These are phyloP conservation scores for Hypoxylon sp. DNA, from an alignment of 2,329 filamentous ascomycete genomes.

Conservation along the genomic window DNA sequence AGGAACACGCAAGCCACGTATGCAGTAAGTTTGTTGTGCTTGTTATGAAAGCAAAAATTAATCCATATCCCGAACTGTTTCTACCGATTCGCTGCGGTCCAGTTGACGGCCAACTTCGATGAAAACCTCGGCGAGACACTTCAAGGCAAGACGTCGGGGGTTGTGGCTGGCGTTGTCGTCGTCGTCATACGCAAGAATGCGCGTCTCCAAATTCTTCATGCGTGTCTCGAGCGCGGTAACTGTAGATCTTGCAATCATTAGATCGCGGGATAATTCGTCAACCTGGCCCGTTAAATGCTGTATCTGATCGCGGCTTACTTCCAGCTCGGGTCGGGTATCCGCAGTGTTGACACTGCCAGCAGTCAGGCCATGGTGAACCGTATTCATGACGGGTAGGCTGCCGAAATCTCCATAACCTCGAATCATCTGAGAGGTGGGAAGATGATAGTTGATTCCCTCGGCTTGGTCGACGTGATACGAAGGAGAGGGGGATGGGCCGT, in stretches of 20 bases:
- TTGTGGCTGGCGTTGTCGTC: background rate
- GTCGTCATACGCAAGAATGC: conserved; percentile 11
- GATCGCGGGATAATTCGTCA: conserved; percentile 11
- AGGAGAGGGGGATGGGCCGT: background rate
- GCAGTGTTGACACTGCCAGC: background rate
- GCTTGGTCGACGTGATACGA: background rate
- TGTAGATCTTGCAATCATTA: conserved; percentile 10
- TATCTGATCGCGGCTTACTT: background rate
- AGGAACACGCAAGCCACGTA: background rate
- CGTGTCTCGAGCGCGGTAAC: conserved; percentile 16
- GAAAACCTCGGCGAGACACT: conserved; percentile 9
- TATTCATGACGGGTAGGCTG: background rate
- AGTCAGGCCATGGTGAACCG: background rate
- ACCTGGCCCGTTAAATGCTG: conserved; percentile 3
- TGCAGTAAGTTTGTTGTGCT: background rate
- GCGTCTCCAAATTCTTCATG: conserved; percentile 5
- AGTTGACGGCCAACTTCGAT: conserved; percentile 4
- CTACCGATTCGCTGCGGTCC: background rate
- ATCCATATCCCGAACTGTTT: background rate
- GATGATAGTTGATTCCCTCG: background rate
- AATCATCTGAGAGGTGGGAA: background rate
- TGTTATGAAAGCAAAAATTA: background rate
- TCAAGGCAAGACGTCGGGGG: conserved; percentile 5
- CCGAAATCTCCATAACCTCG: background rate
- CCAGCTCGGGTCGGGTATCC: background rate